Evolutionary conservation across 352 stramenopile species (phyloP).

Genomic region (Phytophthora sansomeana): DNA sequence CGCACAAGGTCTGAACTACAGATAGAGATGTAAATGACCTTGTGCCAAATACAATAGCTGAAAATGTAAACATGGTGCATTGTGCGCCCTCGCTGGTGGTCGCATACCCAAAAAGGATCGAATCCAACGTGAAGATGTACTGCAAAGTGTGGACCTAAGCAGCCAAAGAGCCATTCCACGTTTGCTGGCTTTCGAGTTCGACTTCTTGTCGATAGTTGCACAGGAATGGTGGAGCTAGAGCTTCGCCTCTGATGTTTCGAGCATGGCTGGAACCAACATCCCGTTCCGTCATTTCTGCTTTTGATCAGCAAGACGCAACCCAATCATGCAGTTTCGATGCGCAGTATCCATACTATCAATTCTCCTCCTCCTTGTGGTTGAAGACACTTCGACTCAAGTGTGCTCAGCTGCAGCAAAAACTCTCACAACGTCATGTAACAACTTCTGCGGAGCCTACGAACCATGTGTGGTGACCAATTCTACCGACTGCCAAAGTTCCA

Average conservation of each 20-base stretch:
- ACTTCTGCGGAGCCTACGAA: conserved; percentile 17
- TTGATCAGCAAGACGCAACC: background rate
- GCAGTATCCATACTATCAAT: background rate
- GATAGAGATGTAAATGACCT: background rate
- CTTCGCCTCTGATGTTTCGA: conserved; percentile 7
- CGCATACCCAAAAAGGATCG: no score
- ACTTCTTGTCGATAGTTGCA: conserved; percentile 12
- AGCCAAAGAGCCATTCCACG: conserved; percentile 4
- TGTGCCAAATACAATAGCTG: conserved; percentile 9
- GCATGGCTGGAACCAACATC: background rate
- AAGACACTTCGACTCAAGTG: conserved; percentile 4
- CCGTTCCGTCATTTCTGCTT: conserved; percentile 2
- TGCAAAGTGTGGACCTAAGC: background rate
- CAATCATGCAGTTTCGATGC: background rate
- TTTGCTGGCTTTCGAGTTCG: conserved; percentile 12
- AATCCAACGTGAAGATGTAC: background rate
- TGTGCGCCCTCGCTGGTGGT: no score
- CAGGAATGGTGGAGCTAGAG: background rate
- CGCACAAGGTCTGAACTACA: background rate
- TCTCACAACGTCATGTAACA: conserved; percentile 20
- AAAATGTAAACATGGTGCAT: background rate
- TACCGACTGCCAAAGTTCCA: conserved; percentile 7
- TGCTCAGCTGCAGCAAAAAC: conserved; percentile 8
- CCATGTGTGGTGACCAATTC: conserved; percentile 20
- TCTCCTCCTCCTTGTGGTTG: background rate